Conservation (phyloP, 1,139 yeast genomes). For the Taphrina confusa region DNA sequence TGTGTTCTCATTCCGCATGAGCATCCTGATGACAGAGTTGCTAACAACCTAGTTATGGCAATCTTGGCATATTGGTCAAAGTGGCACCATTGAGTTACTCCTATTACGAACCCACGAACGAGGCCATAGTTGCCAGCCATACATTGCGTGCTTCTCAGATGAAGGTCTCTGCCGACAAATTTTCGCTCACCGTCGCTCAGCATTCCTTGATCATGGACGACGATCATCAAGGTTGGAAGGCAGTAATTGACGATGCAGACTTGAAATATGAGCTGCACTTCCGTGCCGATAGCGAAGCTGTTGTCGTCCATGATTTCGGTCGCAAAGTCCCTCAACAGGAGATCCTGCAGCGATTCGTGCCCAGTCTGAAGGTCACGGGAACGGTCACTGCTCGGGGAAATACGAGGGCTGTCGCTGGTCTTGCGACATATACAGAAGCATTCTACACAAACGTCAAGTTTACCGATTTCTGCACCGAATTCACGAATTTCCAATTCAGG, state of each 20-base stretch:
- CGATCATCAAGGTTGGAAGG: constrained; percentile 24
- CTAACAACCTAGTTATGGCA: constrained; percentile 23
- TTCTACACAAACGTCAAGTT: constrained; percentile 17
- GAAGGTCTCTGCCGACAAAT: constrained; percentile 20
- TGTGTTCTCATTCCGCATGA: no score
- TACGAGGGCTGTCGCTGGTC: constrained; percentile 5
- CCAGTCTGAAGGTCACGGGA: constrained; percentile 5
- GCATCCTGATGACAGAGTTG: no score
- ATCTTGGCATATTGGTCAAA: constrained; percentile 34
- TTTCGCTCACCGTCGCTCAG: constrained; percentile 2
- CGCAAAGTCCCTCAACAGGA: neutral
- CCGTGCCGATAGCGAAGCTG: constrained; percentile 14
- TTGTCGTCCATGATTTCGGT: constrained; percentile 14
- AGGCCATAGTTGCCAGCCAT: constrained; percentile 25
- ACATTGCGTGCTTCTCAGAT: constrained; percentile 26
- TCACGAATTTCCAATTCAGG: constrained; percentile 21
- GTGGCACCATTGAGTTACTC: constrained; percentile 31
- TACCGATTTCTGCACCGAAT: constrained; percentile 20
- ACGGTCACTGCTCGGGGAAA: constrained; percentile 20
- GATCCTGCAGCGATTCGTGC: constrained; percentile 11
- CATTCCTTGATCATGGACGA: constrained; percentile 24
- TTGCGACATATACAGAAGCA: constrained; percentile 18
- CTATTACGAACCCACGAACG: constrained; percentile 5
- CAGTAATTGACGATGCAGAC: constrained; percentile 14
- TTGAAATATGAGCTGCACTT: constrained; percentile 9